phyloP scores from a whole-genome alignment of 2,329 filamentous ascomycete genomes.

The Lasiodiplodia citricola region DNA sequence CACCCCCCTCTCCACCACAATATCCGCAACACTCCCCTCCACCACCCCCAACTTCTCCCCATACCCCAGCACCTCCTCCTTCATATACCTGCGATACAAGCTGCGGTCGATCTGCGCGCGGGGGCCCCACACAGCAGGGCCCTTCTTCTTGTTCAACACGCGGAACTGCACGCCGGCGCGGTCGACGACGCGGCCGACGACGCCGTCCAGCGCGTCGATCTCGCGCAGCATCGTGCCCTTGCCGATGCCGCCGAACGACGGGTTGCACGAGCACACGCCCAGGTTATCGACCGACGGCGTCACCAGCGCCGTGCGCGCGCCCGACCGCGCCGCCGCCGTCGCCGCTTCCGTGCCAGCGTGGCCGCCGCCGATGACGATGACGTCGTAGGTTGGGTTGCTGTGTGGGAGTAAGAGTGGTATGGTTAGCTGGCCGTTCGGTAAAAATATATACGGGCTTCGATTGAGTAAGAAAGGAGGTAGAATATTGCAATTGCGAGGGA shows the following conservation, averaged over 20 bases:
- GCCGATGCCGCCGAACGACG: constrained; percentile 96
- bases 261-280: constrained; percentile 95
- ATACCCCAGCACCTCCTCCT: constrained; percentile 79
- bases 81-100: constrained; percentile 90
- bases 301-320: constrained; percentile 85
- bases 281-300: constrained; percentile 89
- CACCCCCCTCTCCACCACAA: constrained; percentile 74
- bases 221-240: constrained; percentile 97
- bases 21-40: constrained; percentile 88
- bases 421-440: not conserved
- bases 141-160: constrained; percentile 85
- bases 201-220: constrained; percentile 90
- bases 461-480: not conserved
- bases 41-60: constrained; percentile 75
- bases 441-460: constrained; percentile 1
- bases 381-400: constrained; percentile 69
- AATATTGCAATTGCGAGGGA: not conserved
- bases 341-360: constrained; percentile 96
- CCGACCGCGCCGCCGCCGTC: constrained; percentile 84
- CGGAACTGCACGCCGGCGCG: constrained; percentile 95
- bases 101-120: constrained; percentile 92
- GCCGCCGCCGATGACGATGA: constrained; percentile 92
- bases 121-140: constrained; percentile 95
- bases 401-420: not conserved
- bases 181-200: constrained; percentile 88